Evolutionary conservation across 345 rosid species (phyloP).

Genomic region (Turritis glabra): DNA sequence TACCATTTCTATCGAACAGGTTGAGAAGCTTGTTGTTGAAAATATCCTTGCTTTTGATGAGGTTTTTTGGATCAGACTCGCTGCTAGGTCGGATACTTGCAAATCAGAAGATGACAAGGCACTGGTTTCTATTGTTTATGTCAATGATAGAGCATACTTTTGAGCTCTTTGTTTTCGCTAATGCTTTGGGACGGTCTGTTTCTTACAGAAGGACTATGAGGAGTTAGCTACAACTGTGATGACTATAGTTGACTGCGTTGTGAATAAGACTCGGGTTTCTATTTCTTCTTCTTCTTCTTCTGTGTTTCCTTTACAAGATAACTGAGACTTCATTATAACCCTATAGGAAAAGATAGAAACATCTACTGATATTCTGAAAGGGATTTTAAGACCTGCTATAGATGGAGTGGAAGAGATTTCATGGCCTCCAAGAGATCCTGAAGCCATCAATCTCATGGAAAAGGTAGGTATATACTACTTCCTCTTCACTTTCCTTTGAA

Average conservation of each 20-base stretch:
- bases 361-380: conserved; percentile 84
- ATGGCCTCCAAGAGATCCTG: conserved; percentile 86
- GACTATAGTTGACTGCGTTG: conserved; percentile 81
- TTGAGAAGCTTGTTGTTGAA: conserved; percentile 78
- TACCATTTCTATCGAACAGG: conserved; percentile 49
- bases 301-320: background rate
- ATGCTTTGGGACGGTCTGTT: conserved; percentile 14
- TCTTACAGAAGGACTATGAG: conserved; percentile 87
- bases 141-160: conserved; percentile 21
- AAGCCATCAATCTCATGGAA: conserved; percentile 72
- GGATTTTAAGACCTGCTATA: conserved; percentile 65
- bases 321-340: background rate
- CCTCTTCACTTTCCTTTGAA: conserved; percentile 2
- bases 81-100: conserved; percentile 85
- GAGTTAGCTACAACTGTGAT: conserved; percentile 76
- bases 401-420: conserved; percentile 64
- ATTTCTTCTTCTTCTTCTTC: conserved; percentile 16
- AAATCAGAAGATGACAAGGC: conserved; percentile 92
- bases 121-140: conserved; percentile 43
- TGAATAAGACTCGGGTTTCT: conserved; percentile 75
- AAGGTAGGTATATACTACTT: conserved; percentile 53
- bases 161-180: background rate
- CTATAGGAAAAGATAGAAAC: conserved; percentile 85
- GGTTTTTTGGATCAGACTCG: conserved; percentile 85
- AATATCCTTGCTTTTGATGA: conserved; percentile 87